Percentiles rank a stretch among this genome's conserved stretches.
These are phyloP conservation scores for Nicotiana benthamiana DNA, from an alignment of 257 asterid genomes.

Conservation along the genomic window DNA sequence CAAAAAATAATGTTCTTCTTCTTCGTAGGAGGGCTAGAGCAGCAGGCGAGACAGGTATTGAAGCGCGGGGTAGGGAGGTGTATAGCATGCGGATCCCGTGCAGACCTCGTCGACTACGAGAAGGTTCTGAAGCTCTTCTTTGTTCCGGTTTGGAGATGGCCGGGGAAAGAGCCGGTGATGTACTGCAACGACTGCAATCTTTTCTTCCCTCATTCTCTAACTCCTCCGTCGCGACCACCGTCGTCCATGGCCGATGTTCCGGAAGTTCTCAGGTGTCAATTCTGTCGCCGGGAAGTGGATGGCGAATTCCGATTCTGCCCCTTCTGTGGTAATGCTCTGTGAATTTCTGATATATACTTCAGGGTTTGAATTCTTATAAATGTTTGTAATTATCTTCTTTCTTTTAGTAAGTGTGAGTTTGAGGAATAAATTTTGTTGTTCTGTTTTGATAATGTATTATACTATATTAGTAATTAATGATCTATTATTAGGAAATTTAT, in stretches of 20 bases:
- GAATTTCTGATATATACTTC: background rate
- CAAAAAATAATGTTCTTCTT: slow-evolving; percentile 59
- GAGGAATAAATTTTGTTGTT: background rate
- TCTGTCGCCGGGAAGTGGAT: slow-evolving; percentile 49
- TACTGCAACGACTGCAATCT: slow-evolving; percentile 54
- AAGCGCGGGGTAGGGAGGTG: slow-evolving; percentile 62
- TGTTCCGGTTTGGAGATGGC: slow-evolving; percentile 83
- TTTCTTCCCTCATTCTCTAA: slow-evolving; percentile 45
- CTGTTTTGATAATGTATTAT: background rate
- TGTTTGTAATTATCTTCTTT: background rate
- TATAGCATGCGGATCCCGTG: slow-evolving; percentile 62
- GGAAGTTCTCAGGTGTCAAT: slow-evolving; percentile 29
- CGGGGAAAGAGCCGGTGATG: slow-evolving; percentile 60
- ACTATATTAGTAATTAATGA: too few relatives aligned
- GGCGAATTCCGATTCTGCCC: slow-evolving; percentile 62
- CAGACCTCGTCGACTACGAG: slow-evolving; percentile 76
- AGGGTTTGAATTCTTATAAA: background rate
- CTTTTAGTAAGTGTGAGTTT: background rate
- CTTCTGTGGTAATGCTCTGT: slow-evolving; percentile 53
- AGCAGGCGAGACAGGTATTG: slow-evolving; percentile 58
- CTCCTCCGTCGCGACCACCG: slow-evolving; percentile 22
- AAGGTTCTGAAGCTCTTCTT: slow-evolving; percentile 70
- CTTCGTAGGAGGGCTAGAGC: slow-evolving; percentile 66
- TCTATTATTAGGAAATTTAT: background rate
- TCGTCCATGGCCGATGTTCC: slow-evolving; percentile 6